Percentiles rank a stretch among this genome's conserved stretches.
Conservation (phyloP, 2,329 filamentous ascomycete genomes). For the Diaporthe sp. region DNA sequence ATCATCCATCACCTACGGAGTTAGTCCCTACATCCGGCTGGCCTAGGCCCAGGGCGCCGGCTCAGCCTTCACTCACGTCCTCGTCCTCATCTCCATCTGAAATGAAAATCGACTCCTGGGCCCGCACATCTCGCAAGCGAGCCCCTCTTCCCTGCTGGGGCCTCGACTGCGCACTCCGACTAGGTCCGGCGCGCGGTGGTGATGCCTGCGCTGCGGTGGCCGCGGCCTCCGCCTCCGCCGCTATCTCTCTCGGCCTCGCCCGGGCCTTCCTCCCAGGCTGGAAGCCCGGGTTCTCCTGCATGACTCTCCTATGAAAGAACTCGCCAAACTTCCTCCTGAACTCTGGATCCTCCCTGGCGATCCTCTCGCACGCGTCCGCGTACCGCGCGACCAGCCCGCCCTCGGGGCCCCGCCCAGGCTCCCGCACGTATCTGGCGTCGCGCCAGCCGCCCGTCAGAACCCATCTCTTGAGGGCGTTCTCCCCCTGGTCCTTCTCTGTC, state of each 20-base stretch:
- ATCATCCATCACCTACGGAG: too few relatives aligned
- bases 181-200: neutral
- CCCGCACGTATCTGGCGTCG: neutral
- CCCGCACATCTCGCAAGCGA: too few relatives aligned
- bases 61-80: neutral
- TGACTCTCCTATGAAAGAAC: neutral
- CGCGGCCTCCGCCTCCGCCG: neutral
- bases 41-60: neutral
- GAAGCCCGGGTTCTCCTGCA: neutral
- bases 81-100: neutral
- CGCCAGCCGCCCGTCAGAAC: neutral
- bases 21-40: neutral
- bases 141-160: too few relatives aligned
- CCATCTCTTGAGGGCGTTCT: neutral
- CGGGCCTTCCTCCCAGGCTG: neutral
- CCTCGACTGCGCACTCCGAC: neutral
- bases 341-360: neutral
- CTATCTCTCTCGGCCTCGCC: neutral
- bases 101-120: neutral
- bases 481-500: neutral
- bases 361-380: slow-evolving; percentile 9
- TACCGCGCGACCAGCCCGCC: neutral
- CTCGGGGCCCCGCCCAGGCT: neutral
- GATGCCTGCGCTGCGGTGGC: too few relatives aligned
- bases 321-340: neutral